phyloP scores from a whole-genome alignment of 2,329 filamentous ascomycete genomes.

The Exophiala sp. region DNA sequence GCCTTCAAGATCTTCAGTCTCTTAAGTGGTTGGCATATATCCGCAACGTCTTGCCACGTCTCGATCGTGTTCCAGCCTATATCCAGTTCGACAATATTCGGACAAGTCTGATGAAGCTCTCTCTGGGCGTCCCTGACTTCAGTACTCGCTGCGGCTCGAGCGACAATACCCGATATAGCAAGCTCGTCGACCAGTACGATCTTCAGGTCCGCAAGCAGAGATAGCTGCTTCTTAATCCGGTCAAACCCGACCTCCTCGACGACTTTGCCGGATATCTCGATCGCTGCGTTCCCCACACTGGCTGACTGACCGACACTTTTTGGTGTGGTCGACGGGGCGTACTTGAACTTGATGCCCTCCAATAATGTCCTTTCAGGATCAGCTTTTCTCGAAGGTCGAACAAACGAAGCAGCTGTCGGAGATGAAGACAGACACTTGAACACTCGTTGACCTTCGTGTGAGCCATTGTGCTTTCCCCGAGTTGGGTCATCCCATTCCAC shows the following conservation, averaged over 20 bases:
- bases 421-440: slow-evolving; percentile 60
- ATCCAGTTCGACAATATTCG: slow-evolving; percentile 69
- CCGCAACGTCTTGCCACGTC: slow-evolving; percentile 61
- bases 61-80: slow-evolving; percentile 80
- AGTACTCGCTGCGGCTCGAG: slow-evolving; percentile 16
- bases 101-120: slow-evolving; percentile 56
- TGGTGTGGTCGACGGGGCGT: slow-evolving; percentile 58
- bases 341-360: slow-evolving; percentile 77
- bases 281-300: slow-evolving; percentile 1
- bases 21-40: slow-evolving; percentile 69
- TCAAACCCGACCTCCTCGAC: slow-evolving; percentile 95
- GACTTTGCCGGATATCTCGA: slow-evolving; percentile 72
- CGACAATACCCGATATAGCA: slow-evolving; percentile 49
- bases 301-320: background rate
- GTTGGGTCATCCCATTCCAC: slow-evolving; percentile 92
- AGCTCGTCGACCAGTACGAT: slow-evolving; percentile 79
- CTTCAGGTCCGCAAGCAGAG: slow-evolving; percentile 70
- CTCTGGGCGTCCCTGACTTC: slow-evolving; percentile 33
- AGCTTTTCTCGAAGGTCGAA: slow-evolving; percentile 69
- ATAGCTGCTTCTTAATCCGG: slow-evolving; percentile 78
- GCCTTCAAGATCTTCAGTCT: slow-evolving; percentile 64
- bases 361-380: slow-evolving; percentile 72
- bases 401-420: slow-evolving; percentile 76
- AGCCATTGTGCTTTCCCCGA: slow-evolving; percentile 87
- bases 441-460: slow-evolving; percentile 73